Base-by-base conservation (phyloP, 1,139 yeast species). In the Tardiomyces blankii region DNA sequence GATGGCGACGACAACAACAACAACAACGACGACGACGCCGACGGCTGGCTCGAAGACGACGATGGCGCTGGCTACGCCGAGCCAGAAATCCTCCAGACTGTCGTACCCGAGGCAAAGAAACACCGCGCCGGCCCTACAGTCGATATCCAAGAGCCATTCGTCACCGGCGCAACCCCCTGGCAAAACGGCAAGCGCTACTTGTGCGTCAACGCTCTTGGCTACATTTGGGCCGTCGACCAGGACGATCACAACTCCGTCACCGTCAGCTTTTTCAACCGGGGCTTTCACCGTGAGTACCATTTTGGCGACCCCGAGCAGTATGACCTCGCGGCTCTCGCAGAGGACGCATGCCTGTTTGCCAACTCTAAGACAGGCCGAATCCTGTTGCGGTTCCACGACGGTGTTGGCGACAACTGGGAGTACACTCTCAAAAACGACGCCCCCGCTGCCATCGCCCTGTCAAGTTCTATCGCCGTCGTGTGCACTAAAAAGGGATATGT, bases 101-200 rank as follows among this genome's bases (percentile, higher is more conserved):
- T 12, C 6, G 19, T 12, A 2, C n/a, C n/a, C 3, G 28, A 5
- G 32, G 21, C 21, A 3, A 41, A 41, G 16, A n/a, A 28, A 7
- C 39, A 5, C 16, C 33, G 16, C 11, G 27, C 12, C 11, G 27
- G 28, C 27, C 11, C 18, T 14, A 9, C 21, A 3, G 18, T 14
- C 19, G 19, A 35, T 8, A 45, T 49, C 32, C 61, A 56, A 42
- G 51, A 53, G 16, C 77, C 83, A 1, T 77, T 76, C 54, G 80
- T 81, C 5, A 86, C 88, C 1, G 97, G 97, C 1, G 77, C 84
- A 2, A 88, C 97, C 0, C 95, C 96, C 0, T 91, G 93, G 80
- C 68, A 66, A 38, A 68, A 73, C 44, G 75, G 67, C 46, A 76
- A 94, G 62, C 72, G 96, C 48, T 89, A 88, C 58, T 66, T 91